Base-by-base conservation (phyloP, 78 protist genomes). In the Cavenderia fasciculata region DNA sequence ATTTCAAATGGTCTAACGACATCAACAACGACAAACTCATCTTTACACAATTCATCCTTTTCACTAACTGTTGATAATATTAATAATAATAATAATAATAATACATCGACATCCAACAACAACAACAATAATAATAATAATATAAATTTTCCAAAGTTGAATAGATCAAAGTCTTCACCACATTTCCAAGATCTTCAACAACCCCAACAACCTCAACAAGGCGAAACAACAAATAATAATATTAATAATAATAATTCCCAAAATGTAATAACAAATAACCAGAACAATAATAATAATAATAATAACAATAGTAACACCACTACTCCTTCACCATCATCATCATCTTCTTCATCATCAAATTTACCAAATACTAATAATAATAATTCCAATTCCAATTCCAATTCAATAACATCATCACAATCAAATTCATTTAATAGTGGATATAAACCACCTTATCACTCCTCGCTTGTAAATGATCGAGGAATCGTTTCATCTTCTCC, bases 81-180 rank as follows among this genome's bases (percentile, higher is more conserved):
- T n/a, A n/a, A n/a, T 49, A 40, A 38, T 41, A 44, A 41, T 41
- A 43, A 31, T n/a, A n/a, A n/a, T n/a, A n/a, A n/a, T n/a, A n/a
- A n/a, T n/a, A n/a, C n/a, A n/a, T n/a, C n/a, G n/a, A n/a, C n/a
- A n/a, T n/a, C n/a, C n/a, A n/a, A n/a, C n/a, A n/a, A n/a, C n/a
- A n/a, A n/a, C 74, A 23, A 0, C 68, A 59, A n/a, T 54, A 76
- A 23, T 46, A 38, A 59, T 27, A 14, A 63, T 34, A 18, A 43
- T 1, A 18, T 25, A 5, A 57, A 41, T 14, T 56, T 54, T 21
- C 89, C 89, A 38, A 79, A 79, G 43, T 27, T 79, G 38, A 79
- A 79, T 56, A 14, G 89, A 52, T 79, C 89, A 38, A 79, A 79
- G 40, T 79, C 89, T 54, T 79, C 89, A 21, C 89, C 89, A 43